Conservation (phyloP, 768 basidiomycete species). For the Clitopilus passeckerianus region DNA sequence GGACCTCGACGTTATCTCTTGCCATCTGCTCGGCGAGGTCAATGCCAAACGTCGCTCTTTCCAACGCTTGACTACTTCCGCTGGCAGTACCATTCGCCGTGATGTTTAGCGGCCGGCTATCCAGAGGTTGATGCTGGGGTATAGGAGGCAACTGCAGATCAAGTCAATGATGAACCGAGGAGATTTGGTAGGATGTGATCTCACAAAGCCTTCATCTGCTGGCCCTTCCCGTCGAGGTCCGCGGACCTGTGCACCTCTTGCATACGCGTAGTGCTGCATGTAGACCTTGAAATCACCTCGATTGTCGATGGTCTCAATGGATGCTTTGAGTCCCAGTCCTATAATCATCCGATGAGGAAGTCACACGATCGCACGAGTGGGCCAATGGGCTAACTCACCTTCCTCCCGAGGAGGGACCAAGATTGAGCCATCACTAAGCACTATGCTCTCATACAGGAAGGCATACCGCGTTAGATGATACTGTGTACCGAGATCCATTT, state of each 20-base stretch:
- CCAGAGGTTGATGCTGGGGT: conserved; percentile 32
- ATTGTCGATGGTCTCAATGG: conserved; percentile 91
- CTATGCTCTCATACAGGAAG: conserved; percentile 87
- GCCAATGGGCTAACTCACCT: conserved; percentile 32
- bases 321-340: conserved; percentile 76
- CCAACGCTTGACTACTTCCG: conserved; percentile 51
- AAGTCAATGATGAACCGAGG: neutral
- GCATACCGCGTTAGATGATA: conserved; percentile 95
- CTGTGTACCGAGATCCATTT: conserved; percentile 96
- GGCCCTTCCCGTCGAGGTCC: conserved; percentile 90
- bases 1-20: conserved; percentile 89
- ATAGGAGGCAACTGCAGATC: conserved; percentile 54
- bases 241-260: conserved; percentile 58
- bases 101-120: conserved; percentile 6
- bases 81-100: conserved; percentile 24
- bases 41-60: conserved; percentile 86
- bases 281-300: conserved; percentile 91
- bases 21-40: conserved; percentile 90
- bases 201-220: conserved; percentile 87
- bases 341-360: conserved; percentile 2
- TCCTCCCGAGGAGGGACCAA: conserved; percentile 74
- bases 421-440: conserved; percentile 84
- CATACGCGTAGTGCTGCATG: conserved; percentile 97
- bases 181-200: conserved; percentile 1
- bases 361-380: neutral